Evolutionary conservation across 2,329 filamentous ascomycete genomes (phyloP), one percentile per base, ranked within the genome.

Genomic region (Talaromyces piceae): DNA sequence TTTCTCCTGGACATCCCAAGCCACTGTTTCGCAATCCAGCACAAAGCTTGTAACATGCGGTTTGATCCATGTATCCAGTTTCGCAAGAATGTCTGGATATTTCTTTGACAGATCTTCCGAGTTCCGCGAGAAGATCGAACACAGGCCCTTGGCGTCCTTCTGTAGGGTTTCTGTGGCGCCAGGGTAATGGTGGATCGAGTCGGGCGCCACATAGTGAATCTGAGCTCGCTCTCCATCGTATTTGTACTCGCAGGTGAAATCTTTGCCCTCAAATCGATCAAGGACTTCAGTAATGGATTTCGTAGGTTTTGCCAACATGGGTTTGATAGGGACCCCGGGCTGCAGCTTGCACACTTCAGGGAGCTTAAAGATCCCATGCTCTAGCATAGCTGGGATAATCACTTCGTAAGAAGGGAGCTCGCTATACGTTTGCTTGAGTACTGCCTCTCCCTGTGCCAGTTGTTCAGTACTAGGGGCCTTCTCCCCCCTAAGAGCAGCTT

Each of bases 141-240:
- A 84, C 28, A 97, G 81, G 2, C 91, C 91, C 48, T 82, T 67
- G 23, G 57, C 80, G 28, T 79, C 76, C 60, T 88, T 86, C 56
- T 83, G 83, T 37, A 83, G 77, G 6, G 81, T 81, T 5, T 80
- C 72, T 9, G 79, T 73, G 30, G 81, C 77, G 44, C 85, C 79
- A 52, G 80, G 79, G 58, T 88, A 85, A 50, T 89, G 78, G 53
- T 86, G 74, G 2, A 82, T 75, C 8, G 87, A 80, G 55, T 91
- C 87, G 56, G 89, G 88, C 4, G 91, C 85, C 27, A 97, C 89
- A 59, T 95, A 98, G 67, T 98, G 93, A 47, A 98, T 97, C 66
- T 98, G 93, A n/a, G 93, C 93, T 65, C 93, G 80, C 70, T 98
- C 93, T 45, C 93, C 93, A 62, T 98, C 93, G 64, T 98, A 98